A percentile compares a stretch with the other conserved stretches of the same genome.
Evolutionary conservation across 768 basidiomycete genomes (phyloP).

Genomic region (Cytidiella melzeri): DNA sequence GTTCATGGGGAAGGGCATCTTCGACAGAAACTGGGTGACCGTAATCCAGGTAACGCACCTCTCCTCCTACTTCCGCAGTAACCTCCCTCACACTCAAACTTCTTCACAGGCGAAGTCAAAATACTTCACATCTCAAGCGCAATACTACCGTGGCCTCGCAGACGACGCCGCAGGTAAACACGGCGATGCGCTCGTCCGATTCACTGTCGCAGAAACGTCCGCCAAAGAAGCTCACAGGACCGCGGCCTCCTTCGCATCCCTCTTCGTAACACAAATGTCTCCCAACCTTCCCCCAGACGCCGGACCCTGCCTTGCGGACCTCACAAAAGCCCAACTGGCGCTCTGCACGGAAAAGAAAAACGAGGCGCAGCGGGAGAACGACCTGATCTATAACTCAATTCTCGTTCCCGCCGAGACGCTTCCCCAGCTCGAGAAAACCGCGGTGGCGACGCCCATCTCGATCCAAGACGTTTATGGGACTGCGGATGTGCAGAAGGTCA

Average conservation of each 20-base stretch:
- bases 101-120: conserved; percentile 80
- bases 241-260: conserved; percentile 60
- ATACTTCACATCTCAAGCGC: conserved; percentile 78
- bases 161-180: conserved; percentile 75
- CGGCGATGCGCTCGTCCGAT: conserved; percentile 80
- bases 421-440: conserved; percentile 74
- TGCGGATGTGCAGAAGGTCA: conserved; percentile 89
- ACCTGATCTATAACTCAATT: conserved; percentile 94
- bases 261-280: conserved; percentile 66
- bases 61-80: background rate
- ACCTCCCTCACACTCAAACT: conserved; percentile 1
- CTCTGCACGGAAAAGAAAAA: conserved; percentile 68
- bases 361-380: conserved; percentile 86
- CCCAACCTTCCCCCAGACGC: conserved; percentile 87
- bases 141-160: conserved; percentile 79
- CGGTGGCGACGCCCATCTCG: conserved; percentile 76
- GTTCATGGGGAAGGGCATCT: conserved; percentile 93
- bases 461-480: conserved; percentile 93
- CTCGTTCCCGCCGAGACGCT: conserved; percentile 75
- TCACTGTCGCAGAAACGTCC: conserved; percentile 65
- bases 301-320: conserved; percentile 69
- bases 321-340: conserved; percentile 76
- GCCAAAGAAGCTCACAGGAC: conserved; percentile 80
- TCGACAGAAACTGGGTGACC: conserved; percentile 91
- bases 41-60: conserved; percentile 59